A percentile compares a stretch with the other conserved stretches of the same genome.
phyloP scores from a whole-genome alignment of 192 early-diverging fungal species.

The Coemansia biformis region DNA sequence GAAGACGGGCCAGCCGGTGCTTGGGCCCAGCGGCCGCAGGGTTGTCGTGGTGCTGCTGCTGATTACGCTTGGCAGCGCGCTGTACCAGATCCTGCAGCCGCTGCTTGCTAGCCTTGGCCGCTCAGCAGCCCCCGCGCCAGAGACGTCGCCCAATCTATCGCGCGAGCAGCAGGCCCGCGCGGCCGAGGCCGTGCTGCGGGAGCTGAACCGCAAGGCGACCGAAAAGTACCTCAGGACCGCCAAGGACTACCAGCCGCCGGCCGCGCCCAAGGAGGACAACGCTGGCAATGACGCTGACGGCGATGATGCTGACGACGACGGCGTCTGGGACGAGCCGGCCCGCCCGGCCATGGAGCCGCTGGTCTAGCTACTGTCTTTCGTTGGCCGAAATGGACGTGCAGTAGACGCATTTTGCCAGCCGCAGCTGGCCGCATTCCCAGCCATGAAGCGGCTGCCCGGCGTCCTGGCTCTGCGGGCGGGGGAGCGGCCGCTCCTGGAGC shows the following conservation, averaged over 20 bases:
- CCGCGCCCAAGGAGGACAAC: background rate
- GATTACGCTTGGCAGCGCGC: slow-evolving; percentile 36
- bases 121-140: slow-evolving; percentile 2
- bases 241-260: slow-evolving; percentile 32
- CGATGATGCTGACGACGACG: slow-evolving; percentile 1
- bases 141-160: slow-evolving; percentile 16
- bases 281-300: slow-evolving; percentile 1
- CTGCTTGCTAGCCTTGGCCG: slow-evolving; percentile 15
- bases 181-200: slow-evolving; percentile 30
- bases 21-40: slow-evolving; percentile 15
- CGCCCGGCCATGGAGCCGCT: slow-evolving; percentile 4
- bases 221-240: slow-evolving; percentile 27
- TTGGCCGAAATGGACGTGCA: too few species aligned
- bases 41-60: slow-evolving; percentile 18
- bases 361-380: too few species aligned
- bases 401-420: too few species aligned
- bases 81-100: slow-evolving; percentile 41
- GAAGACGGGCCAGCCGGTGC: slow-evolving; percentile 5
- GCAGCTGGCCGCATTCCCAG: too few species aligned
- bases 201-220: slow-evolving; percentile 26
- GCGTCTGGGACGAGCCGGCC: too few species aligned
- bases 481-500: too few species aligned
- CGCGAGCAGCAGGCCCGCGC: slow-evolving; percentile 43
- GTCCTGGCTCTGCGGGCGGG: too few species aligned
- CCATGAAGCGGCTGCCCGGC: too few species aligned